Conservation (phyloP, 2,329 filamentous ascomycete species). For the Fusarium camptoceras region DNA sequence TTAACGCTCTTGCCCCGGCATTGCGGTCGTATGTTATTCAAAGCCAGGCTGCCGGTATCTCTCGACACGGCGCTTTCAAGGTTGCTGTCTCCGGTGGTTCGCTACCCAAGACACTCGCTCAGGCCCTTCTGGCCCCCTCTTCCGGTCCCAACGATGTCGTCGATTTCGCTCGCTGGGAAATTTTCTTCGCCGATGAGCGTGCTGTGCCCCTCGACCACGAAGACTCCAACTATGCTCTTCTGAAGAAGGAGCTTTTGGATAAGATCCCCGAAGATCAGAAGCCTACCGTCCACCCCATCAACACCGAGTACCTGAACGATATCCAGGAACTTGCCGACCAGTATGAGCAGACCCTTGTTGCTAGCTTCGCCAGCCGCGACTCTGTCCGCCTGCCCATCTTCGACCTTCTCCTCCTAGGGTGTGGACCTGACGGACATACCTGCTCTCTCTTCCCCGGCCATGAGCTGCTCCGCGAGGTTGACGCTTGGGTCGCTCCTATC, state of each 20-base stretch:
- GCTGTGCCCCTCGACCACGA: conserved; percentile 90
- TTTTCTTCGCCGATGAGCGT: conserved; percentile 98
- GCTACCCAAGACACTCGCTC: conserved; percentile 86
- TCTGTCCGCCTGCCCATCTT: conserved; percentile 95
- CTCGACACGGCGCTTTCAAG: conserved; percentile 87
- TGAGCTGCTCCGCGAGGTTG: conserved; percentile 83
- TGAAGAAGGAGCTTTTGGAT: conserved; percentile 88
- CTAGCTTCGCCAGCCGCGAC: conserved; percentile 89
- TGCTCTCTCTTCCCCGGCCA: conserved; percentile 96
- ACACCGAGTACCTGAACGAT: conserved; percentile 73
- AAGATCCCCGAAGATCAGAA: conserved; percentile 78
- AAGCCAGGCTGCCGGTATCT: conserved; percentile 81
- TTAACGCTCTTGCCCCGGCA: conserved; percentile 76
- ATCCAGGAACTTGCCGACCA: conserved; percentile 91
- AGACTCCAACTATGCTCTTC: conserved; percentile 92
- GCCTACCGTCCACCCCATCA: conserved; percentile 84
- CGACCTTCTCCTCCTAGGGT: conserved; percentile 92
- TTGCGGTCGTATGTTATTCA: conserved; percentile 86
- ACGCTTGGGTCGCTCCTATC: conserved; percentile 93
- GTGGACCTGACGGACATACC: conserved; percentile 95
- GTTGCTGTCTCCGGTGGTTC: conserved; percentile 94
- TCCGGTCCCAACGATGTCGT: conserved; percentile 69
- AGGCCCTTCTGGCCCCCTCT: conserved; percentile 76
- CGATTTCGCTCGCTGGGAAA: conserved; percentile 90
- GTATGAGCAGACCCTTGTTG: conserved; percentile 90